Percentiles rank a stretch among this genome's conserved stretches.
phyloP scores from a whole-genome alignment of 108 stramenopile species.

The Pelagomonas calceolata region DNA sequence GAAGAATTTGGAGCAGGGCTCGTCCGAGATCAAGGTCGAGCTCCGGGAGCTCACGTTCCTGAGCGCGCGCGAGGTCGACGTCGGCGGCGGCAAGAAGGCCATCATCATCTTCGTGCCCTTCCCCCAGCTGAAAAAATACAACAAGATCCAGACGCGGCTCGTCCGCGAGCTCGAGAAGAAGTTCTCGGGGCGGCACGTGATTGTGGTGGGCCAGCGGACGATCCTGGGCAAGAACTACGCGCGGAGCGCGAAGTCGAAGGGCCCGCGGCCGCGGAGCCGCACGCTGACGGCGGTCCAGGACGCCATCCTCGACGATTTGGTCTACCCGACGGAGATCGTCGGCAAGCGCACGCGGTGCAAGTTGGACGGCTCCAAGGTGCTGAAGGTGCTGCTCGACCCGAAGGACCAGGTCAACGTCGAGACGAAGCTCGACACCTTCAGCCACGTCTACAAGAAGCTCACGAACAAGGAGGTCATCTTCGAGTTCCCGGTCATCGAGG shows the following conservation, averaged over 20 bases:
- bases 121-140: slow-evolving; percentile 81
- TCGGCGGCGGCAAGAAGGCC: slow-evolving; percentile 75
- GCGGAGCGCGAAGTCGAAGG: slow-evolving; percentile 75
- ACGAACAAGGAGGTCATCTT: slow-evolving; percentile 97
- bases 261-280: slow-evolving; percentile 87
- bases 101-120: slow-evolving; percentile 94
- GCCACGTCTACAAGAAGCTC: slow-evolving; percentile 93
- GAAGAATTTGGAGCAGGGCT: slow-evolving; percentile 85
- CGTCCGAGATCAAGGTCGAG: slow-evolving; percentile 72
- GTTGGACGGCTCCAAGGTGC: slow-evolving; percentile 85
- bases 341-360: slow-evolving; percentile 97
- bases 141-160: slow-evolving; percentile 90
- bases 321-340: slow-evolving; percentile 97
- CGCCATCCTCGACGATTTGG: slow-evolving; percentile 94
- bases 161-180: slow-evolving; percentile 99
- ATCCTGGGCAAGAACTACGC: slow-evolving; percentile 87
- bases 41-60: slow-evolving; percentile 86
- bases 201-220: slow-evolving; percentile 93
- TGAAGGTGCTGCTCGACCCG: slow-evolving; percentile 89
- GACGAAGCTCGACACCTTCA: slow-evolving; percentile 86
- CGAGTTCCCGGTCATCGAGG: slow-evolving; percentile 11
- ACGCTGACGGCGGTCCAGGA: slow-evolving; percentile 96
- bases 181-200: slow-evolving; percentile 90
- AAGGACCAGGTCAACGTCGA: slow-evolving; percentile 95
- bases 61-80: slow-evolving; percentile 92